Base-by-base conservation (phyloP, 352 stramenopile genomes). In the Phytophthora pistaciae region DNA sequence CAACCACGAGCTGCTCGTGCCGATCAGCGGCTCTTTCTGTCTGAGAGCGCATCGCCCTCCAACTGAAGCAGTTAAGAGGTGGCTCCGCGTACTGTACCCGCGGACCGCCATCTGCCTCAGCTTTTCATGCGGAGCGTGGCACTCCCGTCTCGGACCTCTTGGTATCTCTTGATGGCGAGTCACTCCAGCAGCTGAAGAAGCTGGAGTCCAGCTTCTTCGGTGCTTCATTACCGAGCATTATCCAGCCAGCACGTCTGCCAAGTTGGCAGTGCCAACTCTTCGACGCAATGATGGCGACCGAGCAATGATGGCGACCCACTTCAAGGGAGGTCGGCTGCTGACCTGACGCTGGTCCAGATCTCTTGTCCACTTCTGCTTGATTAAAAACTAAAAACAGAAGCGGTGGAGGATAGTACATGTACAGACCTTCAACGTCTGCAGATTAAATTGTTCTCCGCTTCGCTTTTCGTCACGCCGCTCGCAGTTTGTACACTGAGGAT, bases 241-340 rank as follows among this genome's bases (percentile, higher is more conserved):
- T 11, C 46, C 49, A 23, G 29, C 46, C 49, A 23, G 29, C 46
- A 49, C 36, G 27, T 48, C 11, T n/a, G 40, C 11, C n/a, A n/a
- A n/a, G n/a, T n/a, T n/a, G n/a, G n/a, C n/a, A n/a, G n/a, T n/a
- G n/a, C n/a, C 38, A 18, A n/a, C 14, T 55, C 56, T 68, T 68
- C 62, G 62, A 68, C 62, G 10, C 25, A 29, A 29, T 29, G 25
- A 29, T 29, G 25, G 25, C 25, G 25, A 29, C 11, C 14, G 2
- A 7, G n/a, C 9, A 61, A 48, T 11, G 21, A 25, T 46, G 21
- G 5, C 21, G 18, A 25, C 38, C 62, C 54, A 25, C 63, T 64
- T 70, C 63, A 70, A 70, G 63, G 63, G 63, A 70, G 63, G 33
- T 20, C 14, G 29, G 42, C 42, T 44, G 62, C 29, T 38, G 40